Conservation (phyloP, 1,284 basidiomycete genomes). For the Golubevia pallescens region DNA sequence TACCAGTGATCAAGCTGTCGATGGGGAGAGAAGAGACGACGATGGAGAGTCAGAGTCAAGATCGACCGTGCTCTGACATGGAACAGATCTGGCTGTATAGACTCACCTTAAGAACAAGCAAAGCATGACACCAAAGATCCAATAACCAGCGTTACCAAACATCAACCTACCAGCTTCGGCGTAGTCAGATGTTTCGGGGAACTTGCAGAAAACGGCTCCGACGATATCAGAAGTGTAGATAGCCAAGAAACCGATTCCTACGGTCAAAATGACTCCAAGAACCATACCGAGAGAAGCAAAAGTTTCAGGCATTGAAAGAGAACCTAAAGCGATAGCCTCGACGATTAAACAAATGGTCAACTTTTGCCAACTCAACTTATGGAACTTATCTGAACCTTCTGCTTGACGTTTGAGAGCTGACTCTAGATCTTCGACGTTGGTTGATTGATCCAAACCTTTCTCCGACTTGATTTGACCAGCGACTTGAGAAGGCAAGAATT, state of each 20-base stretch:
- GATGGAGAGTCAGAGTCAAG: slow-evolving; percentile 9
- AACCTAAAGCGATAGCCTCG: slow-evolving; percentile 34
- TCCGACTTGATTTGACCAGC: neutral
- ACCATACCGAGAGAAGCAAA: slow-evolving; percentile 53
- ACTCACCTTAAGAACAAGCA: slow-evolving; percentile 26
- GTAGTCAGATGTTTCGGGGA: slow-evolving; percentile 37
- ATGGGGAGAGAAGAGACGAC: slow-evolving; percentile 7
- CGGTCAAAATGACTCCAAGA: slow-evolving; percentile 29
- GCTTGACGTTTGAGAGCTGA: neutral
- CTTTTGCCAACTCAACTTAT: slow-evolving; percentile 43
- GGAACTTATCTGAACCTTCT: slow-evolving; percentile 22
- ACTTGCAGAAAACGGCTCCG: slow-evolving; percentile 40
- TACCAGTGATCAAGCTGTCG: slow-evolving; percentile 19
- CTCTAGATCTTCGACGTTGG: neutral
- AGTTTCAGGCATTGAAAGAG: slow-evolving; percentile 28
- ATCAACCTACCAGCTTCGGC: slow-evolving; percentile 38
- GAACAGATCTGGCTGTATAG: too few species aligned
- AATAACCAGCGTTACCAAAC: slow-evolving; percentile 37
- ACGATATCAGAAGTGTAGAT: slow-evolving; percentile 43
- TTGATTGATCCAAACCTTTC: neutral
- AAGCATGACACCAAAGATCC: slow-evolving; percentile 39
- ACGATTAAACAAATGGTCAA: slow-evolving; percentile 9
- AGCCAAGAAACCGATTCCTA: slow-evolving; percentile 40
- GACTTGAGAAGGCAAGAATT: neutral
- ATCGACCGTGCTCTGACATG: too few species aligned